Conservation (phyloP, 2,329 filamentous ascomycete genomes). For the Cytospora chrysosperma region DNA sequence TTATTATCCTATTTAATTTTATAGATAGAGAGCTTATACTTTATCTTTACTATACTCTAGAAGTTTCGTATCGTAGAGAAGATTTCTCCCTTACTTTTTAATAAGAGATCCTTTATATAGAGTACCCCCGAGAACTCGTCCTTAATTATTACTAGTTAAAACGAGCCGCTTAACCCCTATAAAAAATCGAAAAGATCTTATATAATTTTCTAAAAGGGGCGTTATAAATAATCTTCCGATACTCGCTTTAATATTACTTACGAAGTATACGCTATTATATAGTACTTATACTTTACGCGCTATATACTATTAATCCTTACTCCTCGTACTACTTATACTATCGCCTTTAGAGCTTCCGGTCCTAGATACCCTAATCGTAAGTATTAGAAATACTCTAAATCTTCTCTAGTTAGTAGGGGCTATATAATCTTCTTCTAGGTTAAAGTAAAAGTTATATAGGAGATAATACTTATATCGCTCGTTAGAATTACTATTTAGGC, state of each 20-base stretch:
- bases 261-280: background rate
- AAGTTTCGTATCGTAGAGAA: too few species aligned
- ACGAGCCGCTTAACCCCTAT: too few species aligned
- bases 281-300: background rate
- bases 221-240: too few species aligned
- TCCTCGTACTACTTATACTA: background rate
- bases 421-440: background rate
- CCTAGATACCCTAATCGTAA: background rate
- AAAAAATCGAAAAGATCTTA: too few species aligned
- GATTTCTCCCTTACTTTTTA: too few species aligned
- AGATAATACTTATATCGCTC: background rate
- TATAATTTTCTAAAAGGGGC: too few species aligned
- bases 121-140: too few species aligned
- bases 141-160: too few species aligned
- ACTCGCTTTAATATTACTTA: too few species aligned
- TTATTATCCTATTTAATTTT: background rate
- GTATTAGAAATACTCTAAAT: background rate
- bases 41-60: background rate
- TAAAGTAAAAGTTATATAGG: background rate
- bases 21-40: background rate
- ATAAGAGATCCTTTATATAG: too few species aligned
- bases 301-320: background rate
- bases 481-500: background rate
- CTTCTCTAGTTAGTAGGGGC: background rate
- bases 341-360: background rate